Base-by-base conservation (phyloP, 768 basidiomycete genomes). In the Tephrocybe sp. region DNA sequence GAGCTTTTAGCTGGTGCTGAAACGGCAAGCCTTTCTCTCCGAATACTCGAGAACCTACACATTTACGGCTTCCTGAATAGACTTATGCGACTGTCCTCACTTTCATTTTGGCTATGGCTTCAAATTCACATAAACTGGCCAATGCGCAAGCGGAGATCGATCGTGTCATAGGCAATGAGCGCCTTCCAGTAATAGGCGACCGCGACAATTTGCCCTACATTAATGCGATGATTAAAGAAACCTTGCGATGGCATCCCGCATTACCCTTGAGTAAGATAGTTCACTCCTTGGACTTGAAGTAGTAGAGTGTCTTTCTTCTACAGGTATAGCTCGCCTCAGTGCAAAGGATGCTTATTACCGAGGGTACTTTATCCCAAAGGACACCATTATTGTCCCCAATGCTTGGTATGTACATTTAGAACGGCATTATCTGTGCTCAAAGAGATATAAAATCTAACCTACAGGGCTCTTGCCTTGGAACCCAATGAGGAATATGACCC, bases 311-410 rank as follows among this genome's bases (percentile, higher is more conserved):
- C n/a, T n/a, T n/a, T n/a, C n/a, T n/a, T n/a, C n/a, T n/a, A n/a
- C 17, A 66, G 65, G 61, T 0, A 48, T 68, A 11, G 63, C 67
- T 0, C 67, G 64, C 23, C 51, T 59, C 14, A 59, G 58, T 2
- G 55, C 60, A 5, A 44, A 39, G 0, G 64, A 67, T 7, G 64
- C 66, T 20, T 54, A 59, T 17, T 66, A 63, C 18, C 53, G 66
- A 11, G 68, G 63, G 1, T 65, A 64, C 46, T 53, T 59, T 30
- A 69, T 73, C 37, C 72, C 70, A 1, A 65, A 68, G 50, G 72
- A 71, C 50, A 53, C 73, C 4, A 32, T 70, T 2, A 57, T 73
- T 14, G 32, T 71, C 23, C 56, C 62, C 23, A 74, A 75, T 24
- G 57, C 64, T 18, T 74, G 71, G 73, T 68, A 49, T 1, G 55